Conservation (phyloP, 345 rosid species). For the Acer negundo region DNA sequence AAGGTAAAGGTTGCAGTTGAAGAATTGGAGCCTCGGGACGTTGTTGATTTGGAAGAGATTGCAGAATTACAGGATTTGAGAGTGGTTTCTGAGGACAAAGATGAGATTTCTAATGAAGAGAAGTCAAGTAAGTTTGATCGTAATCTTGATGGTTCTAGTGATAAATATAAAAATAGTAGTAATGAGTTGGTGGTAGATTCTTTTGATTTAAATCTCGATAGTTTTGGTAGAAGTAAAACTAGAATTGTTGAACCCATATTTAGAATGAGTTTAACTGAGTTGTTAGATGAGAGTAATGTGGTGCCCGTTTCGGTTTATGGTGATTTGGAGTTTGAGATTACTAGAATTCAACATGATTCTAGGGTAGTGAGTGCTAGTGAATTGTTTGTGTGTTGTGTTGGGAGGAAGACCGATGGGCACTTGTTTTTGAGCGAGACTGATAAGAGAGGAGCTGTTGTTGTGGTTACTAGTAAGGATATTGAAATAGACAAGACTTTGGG, state of each 20-base stretch:
- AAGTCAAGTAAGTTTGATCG: constrained; percentile 30
- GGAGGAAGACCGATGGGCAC: constrained; percentile 64
- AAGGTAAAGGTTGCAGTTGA: constrained; percentile 37
- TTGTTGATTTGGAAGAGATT: constrained; percentile 82
- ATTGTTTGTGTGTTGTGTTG: constrained; percentile 84
- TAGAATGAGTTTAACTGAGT: constrained; percentile 82
- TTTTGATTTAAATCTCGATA: constrained; percentile 79
- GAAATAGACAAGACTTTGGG: constrained; percentile 90
- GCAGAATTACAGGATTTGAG: constrained; percentile 57
- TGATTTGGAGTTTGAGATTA: constrained; percentile 80
- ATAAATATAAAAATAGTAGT: constrained; percentile 29
- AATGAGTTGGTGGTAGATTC: constrained; percentile 39
- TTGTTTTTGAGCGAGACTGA: constrained; percentile 86
- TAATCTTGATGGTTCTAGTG: constrained; percentile 27
- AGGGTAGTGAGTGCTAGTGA: constrained; percentile 79
- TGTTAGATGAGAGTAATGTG: constrained; percentile 85
- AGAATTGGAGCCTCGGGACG: constrained; percentile 76
- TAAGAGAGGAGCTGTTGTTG: constrained; percentile 95
- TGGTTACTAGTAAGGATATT: constrained; percentile 88
- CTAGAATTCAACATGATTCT: constrained; percentile 89
- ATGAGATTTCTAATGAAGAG: constrained; percentile 32
- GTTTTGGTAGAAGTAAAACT: constrained; percentile 50
- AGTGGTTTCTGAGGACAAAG: constrained; percentile 45
- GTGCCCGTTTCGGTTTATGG: constrained; percentile 88
- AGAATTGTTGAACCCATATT: constrained; percentile 79